A percentile compares a stretch with the other conserved stretches of the same genome.
Conservation (phyloP, 129 eudicot genomes). For the Gnaphalium uliginosum region DNA sequence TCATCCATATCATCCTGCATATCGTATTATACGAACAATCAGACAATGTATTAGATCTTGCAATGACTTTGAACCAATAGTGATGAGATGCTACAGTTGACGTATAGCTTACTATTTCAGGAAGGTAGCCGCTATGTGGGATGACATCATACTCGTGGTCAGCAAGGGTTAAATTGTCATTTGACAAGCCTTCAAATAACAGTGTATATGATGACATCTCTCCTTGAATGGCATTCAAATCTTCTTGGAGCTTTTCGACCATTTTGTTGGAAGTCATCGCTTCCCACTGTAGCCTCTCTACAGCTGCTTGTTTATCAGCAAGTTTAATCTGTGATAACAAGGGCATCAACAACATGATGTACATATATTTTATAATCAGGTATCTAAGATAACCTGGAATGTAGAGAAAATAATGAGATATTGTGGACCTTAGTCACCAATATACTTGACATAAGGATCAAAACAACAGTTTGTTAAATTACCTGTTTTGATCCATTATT, state of each 20-base stretch:
- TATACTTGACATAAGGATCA: background rate
- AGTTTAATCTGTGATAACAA: conserved; percentile 60
- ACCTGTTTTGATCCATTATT: background rate
- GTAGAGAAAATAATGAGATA: background rate
- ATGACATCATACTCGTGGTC: conserved; percentile 59
- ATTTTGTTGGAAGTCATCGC: conserved; percentile 76
- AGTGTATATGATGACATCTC: conserved; percentile 67
- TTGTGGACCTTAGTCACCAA: background rate
- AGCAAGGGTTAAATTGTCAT: conserved; percentile 31
- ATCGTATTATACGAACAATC: background rate
- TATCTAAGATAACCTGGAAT: background rate
- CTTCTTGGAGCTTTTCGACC: conserved; percentile 77
- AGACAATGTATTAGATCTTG: background rate
- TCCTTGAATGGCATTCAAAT: conserved; percentile 62
- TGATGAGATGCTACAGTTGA: background rate
- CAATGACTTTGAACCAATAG: conserved; percentile 2
- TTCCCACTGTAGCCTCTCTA: conserved; percentile 93
- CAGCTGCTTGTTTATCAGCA: conserved; percentile 96
- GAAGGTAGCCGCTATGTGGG: conserved; percentile 43
- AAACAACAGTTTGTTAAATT: background rate
- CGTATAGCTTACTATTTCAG: conserved; percentile 60
- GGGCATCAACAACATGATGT: conserved; percentile 13
- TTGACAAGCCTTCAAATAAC: conserved; percentile 70
- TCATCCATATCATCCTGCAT: conserved; percentile 62
- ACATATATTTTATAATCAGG: background rate